Evolutionary conservation across 257 asterid genomes (phyloP).

Genomic region (Leonotis leonurus): DNA sequence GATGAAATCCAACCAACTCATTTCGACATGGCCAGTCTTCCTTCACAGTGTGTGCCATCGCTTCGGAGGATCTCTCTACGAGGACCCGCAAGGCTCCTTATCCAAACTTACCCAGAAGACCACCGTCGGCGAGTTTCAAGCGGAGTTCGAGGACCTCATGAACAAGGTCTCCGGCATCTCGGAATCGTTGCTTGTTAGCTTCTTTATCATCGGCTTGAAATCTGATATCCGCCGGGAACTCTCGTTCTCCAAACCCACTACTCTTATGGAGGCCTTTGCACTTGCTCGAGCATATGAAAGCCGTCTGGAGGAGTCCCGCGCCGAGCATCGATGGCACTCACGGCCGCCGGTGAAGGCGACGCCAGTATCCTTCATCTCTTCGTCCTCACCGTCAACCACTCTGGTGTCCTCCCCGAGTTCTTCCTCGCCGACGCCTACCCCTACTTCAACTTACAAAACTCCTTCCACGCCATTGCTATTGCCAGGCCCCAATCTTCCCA

Average conservation of each 20-base stretch:
- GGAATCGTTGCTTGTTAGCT: not conserved
- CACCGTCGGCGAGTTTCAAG: not conserved
- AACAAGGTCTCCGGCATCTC: not conserved
- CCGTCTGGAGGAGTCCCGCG: not conserved
- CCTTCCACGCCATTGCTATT: too few relatives aligned
- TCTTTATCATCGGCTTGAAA: not conserved
- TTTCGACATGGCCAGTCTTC: not conserved
- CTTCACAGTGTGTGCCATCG: not conserved
- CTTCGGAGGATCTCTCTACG: not conserved
- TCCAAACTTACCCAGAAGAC: not conserved
- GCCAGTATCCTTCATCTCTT: not conserved
- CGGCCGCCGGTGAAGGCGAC: not conserved
- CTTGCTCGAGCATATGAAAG: not conserved
- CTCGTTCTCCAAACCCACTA: not conserved
- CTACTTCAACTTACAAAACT: too few relatives aligned
- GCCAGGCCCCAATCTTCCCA: too few relatives aligned
- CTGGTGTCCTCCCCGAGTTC: too few relatives aligned
- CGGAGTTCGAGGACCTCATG: not conserved
- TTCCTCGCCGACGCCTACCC: too few relatives aligned
- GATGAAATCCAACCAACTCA: not conserved
- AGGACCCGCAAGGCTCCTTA: not conserved
- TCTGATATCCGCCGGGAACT: not conserved
- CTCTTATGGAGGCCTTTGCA: not conserved
- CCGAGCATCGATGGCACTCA: not conserved
- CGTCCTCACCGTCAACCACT: too few relatives aligned